Base-by-base conservation (phyloP, 805 yeast genomes). In the Ogataea zsoltii region DNA sequence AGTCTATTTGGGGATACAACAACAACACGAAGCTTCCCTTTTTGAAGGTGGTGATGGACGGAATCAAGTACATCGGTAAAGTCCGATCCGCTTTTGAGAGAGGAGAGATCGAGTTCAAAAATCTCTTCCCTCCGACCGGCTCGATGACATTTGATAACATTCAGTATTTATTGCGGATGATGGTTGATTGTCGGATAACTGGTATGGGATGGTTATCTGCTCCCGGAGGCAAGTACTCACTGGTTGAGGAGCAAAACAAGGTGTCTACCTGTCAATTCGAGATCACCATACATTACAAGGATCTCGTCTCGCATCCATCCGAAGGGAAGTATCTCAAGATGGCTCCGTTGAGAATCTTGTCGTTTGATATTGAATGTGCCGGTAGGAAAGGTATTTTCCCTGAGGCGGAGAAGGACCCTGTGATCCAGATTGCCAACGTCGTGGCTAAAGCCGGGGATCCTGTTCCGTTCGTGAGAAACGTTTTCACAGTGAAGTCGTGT, bases 131-230 rank as follows among this genome's bases (percentile, higher is more conserved):
- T 18, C 71, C 77, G 2, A 71, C 73, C 26, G 82, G 85, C 53
- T 65, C 76, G 13, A 82, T 85, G 56, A 82, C 97, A 0, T 94
- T 83, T 62, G 99, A 94, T 66, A 94, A 94, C 62, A 83, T 94
- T 49, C 88, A 90, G 45, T 95, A 85, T 62, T 71, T 89, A 29
- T 66, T 95, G 48, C 75, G 99, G 56, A 71, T 91, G 66, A 89
- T 94, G 94, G 80, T 94, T 35, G 99, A 94, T 67, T 84, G 96
- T 66, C 80, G 84, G 40, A 88, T 92, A 49, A 85, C 92, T 1
- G 95, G 99, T 32, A 94, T 94, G 99, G 86, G 95, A 19, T 94
- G 99, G 99, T 75, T 95, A 21, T 86, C 96, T 0, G 74, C 92
- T 19, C 97, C 98, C 0, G 78, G 74, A 45, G 81, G 82, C 0